Evolutionary conservation across 139 green algal species (phyloP).

Genomic region (Raphidocelis subcapitata): DNA sequence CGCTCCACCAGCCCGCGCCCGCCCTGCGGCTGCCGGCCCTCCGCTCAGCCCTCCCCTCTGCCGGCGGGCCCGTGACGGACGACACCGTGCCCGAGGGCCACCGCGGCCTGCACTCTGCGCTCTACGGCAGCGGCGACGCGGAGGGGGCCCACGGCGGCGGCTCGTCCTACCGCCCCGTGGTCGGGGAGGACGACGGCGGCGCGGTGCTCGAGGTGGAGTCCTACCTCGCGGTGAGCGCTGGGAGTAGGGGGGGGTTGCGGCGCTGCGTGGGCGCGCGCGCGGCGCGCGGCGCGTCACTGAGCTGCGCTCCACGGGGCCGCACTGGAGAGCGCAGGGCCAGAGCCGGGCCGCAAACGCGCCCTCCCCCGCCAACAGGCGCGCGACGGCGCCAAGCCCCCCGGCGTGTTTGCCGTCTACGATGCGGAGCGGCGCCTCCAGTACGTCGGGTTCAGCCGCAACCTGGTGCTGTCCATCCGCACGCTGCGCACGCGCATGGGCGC

Average conservation of each 20-base stretch:
- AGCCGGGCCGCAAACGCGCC: too few relatives aligned
- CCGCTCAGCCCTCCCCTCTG: too few relatives aligned
- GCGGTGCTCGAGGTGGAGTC: slow-evolving; percentile 51
- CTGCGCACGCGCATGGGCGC: slow-evolving; percentile 39
- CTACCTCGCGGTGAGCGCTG: slow-evolving; percentile 45
- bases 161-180: slow-evolving; percentile 31
- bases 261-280: too few relatives aligned
- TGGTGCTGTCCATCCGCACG: slow-evolving; percentile 64
- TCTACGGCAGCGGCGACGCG: slow-evolving; percentile 80
- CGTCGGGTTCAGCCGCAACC: slow-evolving; percentile 81
- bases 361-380: slow-evolving; percentile 7
- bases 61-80: too few relatives aligned
- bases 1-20: too few relatives aligned
- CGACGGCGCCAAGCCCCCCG: slow-evolving; percentile 70
- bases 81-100: slow-evolving; percentile 55
- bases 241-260: too few relatives aligned
- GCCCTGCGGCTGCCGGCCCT: too few relatives aligned
- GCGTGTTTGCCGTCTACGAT: slow-evolving; percentile 88
- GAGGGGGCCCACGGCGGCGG: slow-evolving; percentile 46
- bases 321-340: too few relatives aligned
- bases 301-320: too few relatives aligned
- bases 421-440: slow-evolving; percentile 68
- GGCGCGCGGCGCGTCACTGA: too few relatives aligned
- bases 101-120: slow-evolving; percentile 67
- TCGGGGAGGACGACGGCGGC: slow-evolving; percentile 82